These are phyloP conservation scores for Taxawa tesnikishii DNA, from an alignment of 2,329 filamentous ascomycete genomes.

Conservation along the genomic window DNA sequence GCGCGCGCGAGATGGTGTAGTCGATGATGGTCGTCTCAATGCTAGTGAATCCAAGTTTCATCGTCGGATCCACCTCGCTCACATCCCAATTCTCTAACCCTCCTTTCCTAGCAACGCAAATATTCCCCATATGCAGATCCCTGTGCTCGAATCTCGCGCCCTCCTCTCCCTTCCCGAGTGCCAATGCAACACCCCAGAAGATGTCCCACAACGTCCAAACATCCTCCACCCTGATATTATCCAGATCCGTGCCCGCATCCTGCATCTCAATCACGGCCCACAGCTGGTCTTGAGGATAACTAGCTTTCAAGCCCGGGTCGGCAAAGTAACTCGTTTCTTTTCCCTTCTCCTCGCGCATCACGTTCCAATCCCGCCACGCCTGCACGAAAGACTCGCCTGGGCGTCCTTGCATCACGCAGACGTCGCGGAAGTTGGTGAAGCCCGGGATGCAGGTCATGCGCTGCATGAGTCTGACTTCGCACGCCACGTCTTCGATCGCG, in stretches of 20 bases:
- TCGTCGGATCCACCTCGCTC: constrained; percentile 13
- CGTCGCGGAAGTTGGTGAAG: constrained; percentile 49
- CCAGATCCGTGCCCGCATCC: constrained; percentile 48
- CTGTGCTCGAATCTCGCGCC: constrained; percentile 52
- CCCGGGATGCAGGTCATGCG: constrained; percentile 47
- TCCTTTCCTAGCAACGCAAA: constrained; percentile 37
- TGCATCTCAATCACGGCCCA: constrained; percentile 57
- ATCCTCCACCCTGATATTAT: constrained; percentile 13
- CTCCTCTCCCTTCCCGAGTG: constrained; percentile 49
- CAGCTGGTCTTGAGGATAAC: constrained; percentile 42
- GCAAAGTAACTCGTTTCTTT: constrained; percentile 37
- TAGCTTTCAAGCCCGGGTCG: constrained; percentile 40
- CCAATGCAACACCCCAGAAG: constrained; percentile 54
- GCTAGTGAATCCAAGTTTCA: constrained; percentile 38
- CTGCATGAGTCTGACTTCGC: constrained; percentile 41
- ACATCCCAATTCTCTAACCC: constrained; percentile 1
- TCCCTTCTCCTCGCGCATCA: constrained; percentile 24
- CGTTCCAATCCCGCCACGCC: constrained; percentile 34
- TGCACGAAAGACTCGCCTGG: constrained; percentile 38
- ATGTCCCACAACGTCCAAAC: constrained; percentile 41
- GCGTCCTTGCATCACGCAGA: constrained; percentile 44
- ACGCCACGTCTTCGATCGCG: constrained; percentile 29
- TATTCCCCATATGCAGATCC: constrained; percentile 55
- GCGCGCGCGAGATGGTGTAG: constrained; percentile 54
- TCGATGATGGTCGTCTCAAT: constrained; percentile 55